Conservation (phyloP, 768 basidiomycete species). For the Stropharia rugosoannulata region DNA sequence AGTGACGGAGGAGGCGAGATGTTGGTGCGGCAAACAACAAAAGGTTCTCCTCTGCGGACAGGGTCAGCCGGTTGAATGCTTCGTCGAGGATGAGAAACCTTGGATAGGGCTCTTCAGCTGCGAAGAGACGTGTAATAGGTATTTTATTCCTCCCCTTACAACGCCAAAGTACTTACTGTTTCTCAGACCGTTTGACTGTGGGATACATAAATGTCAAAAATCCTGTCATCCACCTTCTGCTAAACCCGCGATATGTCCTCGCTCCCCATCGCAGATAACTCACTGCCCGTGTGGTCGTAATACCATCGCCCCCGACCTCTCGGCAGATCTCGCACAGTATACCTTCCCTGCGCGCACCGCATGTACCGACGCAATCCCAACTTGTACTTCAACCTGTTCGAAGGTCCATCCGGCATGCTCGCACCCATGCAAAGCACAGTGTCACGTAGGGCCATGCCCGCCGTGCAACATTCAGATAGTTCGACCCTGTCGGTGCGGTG, state of each 20-base stretch:
- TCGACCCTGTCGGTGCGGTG: slow-evolving; percentile 86
- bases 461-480: slow-evolving; percentile 72
- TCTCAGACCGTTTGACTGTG: slow-evolving; percentile 74
- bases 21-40: slow-evolving; percentile 79
- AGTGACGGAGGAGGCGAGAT: slow-evolving; percentile 50
- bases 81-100: slow-evolving; percentile 36
- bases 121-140: slow-evolving; percentile 58
- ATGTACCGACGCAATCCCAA: slow-evolving; percentile 81
- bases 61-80: slow-evolving; percentile 42
- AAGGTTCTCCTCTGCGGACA: slow-evolving; percentile 67
- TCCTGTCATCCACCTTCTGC: slow-evolving; percentile 76
- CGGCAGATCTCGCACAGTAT: slow-evolving; percentile 24
- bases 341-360: slow-evolving; percentile 41
- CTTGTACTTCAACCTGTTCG: slow-evolving; percentile 68
- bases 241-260: slow-evolving; percentile 62
- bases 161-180: slow-evolving; percentile 1
- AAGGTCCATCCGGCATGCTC: slow-evolving; percentile 65
- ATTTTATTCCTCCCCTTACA: slow-evolving; percentile 12
- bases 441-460: slow-evolving; percentile 80
- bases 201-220: slow-evolving; percentile 68
- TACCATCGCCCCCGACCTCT: slow-evolving; percentile 39
- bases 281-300: slow-evolving; percentile 85
- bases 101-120: slow-evolving; percentile 74
- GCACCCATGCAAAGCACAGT: slow-evolving; percentile 68
- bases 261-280: slow-evolving; percentile 62